Percentiles rank a stretch among this genome's conserved stretches.
phyloP scores from a whole-genome alignment of 2,329 filamentous ascomycete species.

The Epichloe typhina region DNA sequence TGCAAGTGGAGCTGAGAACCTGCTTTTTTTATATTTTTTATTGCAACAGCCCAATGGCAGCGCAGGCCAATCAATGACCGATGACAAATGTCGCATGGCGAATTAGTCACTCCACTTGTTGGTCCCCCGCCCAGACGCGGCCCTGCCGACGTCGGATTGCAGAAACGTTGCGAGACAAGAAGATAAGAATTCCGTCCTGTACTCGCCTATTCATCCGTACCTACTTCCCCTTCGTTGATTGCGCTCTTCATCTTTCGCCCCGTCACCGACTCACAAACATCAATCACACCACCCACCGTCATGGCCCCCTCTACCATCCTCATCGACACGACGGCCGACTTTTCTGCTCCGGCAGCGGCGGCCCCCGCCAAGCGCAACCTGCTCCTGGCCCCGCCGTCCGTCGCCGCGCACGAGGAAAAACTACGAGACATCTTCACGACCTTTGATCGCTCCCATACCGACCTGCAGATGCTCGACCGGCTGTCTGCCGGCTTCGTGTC shows the following conservation, averaged over 20 bases:
- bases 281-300: slow-evolving; percentile 5
- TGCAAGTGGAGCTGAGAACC: too few relatives aligned
- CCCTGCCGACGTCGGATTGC: slow-evolving; percentile 3
- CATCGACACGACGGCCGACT: slow-evolving; percentile 43
- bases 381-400: slow-evolving; percentile 78
- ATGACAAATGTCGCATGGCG: slow-evolving; percentile 2
- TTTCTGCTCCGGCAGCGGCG: slow-evolving; percentile 25
- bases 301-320: slow-evolving; percentile 41
- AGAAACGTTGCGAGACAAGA: not conserved
- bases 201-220: too few relatives aligned
- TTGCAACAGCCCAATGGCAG: not conserved
- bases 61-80: not conserved
- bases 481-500: slow-evolving; percentile 68
- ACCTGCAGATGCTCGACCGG: slow-evolving; percentile 96
- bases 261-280: not conserved
- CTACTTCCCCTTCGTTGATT: too few relatives aligned
- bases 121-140: not conserved
- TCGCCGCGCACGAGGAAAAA: slow-evolving; percentile 72
- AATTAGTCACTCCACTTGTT: not conserved
- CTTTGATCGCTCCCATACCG: slow-evolving; percentile 63
- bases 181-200: not conserved
- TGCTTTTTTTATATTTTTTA: too few relatives aligned
- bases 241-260: too few relatives aligned
- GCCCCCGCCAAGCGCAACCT: slow-evolving; percentile 45
- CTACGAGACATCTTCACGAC: slow-evolving; percentile 57